Conservation (phyloP, 2,329 filamentous ascomycete species). For the Fusarium sp. region DNA sequence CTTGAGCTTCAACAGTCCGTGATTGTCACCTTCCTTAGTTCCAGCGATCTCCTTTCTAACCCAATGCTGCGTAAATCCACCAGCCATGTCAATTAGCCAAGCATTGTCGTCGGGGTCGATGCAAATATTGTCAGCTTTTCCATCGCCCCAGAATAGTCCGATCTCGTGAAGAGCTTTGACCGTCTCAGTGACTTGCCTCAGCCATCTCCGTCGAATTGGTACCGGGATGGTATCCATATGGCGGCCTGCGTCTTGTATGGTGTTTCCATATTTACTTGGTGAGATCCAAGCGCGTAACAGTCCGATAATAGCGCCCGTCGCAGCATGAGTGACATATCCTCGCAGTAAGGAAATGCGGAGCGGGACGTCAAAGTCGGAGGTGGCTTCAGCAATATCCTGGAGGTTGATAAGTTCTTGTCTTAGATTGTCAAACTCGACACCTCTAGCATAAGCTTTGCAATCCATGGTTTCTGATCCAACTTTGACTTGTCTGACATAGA, state of each 20-base stretch:
- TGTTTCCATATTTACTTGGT: neutral
- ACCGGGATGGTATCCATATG: neutral
- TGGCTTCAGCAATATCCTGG: neutral
- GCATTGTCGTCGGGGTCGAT: slow-evolving; percentile 6
- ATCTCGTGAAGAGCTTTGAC: neutral
- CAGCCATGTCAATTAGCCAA: slow-evolving; percentile 20
- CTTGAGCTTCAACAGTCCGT: neutral
- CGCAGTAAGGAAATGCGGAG: neutral
- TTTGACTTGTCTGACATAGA: neutral
- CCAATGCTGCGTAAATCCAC: neutral
- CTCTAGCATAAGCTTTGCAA: neutral
- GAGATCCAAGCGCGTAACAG: slow-evolving; percentile 3
- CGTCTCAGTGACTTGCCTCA: neutral
- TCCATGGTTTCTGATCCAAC: slow-evolving; percentile 5
- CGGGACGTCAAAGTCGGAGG: neutral
- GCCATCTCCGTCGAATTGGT: neutral
- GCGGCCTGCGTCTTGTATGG: neutral
- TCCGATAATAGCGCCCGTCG: neutral
- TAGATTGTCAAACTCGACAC: neutral
- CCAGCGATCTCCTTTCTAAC: slow-evolving; percentile 2
- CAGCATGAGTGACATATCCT: neutral
- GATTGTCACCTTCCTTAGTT: neutral
- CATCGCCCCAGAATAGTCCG: slow-evolving; percentile 14
- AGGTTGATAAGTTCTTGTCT: slow-evolving; percentile 4
- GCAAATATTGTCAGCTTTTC: slow-evolving; percentile 6